Evolutionary conservation across 139 green algal species (phyloP).

Genomic region (Chlamydomonas urium): DNA sequence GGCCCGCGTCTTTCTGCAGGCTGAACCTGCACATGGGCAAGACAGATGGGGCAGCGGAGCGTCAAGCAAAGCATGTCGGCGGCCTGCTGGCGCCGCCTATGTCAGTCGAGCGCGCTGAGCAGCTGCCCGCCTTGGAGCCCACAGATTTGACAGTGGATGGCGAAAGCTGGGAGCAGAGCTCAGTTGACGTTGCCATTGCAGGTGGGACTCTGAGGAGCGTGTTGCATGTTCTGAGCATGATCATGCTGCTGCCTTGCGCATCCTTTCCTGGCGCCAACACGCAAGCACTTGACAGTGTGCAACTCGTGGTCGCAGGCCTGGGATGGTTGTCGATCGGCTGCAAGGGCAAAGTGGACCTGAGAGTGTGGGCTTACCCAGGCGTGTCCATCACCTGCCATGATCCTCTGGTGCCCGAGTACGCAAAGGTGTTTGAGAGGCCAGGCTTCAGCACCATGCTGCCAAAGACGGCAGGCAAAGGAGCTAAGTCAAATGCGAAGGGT

Average conservation of each 20-base stretch:
- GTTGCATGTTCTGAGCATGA: neutral
- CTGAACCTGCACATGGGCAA: constrained; percentile 77
- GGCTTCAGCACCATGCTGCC: constrained; percentile 66
- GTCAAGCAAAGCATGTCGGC: constrained; percentile 58
- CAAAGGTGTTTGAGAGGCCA: constrained; percentile 67
- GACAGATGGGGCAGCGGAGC: constrained; percentile 66
- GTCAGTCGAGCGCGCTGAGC: constrained; percentile 24
- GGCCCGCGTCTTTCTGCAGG: neutral
- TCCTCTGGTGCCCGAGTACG: constrained; percentile 81
- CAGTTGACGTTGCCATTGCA: constrained; percentile 58
- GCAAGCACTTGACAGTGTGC: neutral
- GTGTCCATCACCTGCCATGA: constrained; percentile 78
- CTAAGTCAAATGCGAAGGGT: no score
- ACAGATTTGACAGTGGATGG: constrained; percentile 50
- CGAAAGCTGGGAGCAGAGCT: constrained; percentile 30
- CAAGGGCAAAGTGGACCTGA: neutral
- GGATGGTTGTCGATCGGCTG: constrained; percentile 1
- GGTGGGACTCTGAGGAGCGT: constrained; percentile 17
- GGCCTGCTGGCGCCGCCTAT: constrained; percentile 61
- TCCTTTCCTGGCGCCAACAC: neutral
- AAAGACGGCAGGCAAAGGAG: constrained; percentile 24
- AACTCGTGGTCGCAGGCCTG: neutral
- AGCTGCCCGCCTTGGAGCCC: constrained; percentile 37
- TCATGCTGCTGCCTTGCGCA: neutral
- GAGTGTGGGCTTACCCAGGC: constrained; percentile 73